Evolutionary conservation across 768 basidiomycete species (phyloP).

Genomic region (Dacryopinax primogenitus): DNA sequence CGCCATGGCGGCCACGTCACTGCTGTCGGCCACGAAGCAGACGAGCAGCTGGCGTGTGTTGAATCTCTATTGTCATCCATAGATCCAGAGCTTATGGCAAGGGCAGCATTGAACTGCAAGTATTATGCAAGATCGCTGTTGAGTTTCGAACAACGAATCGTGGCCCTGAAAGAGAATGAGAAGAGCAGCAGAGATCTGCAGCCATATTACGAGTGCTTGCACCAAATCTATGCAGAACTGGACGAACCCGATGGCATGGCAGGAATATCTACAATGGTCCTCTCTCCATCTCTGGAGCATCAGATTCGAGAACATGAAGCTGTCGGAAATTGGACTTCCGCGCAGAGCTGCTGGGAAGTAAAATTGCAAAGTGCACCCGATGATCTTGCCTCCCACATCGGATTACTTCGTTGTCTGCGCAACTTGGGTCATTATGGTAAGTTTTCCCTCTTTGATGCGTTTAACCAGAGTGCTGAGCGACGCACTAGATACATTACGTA

Average conservation of each 20-base stretch:
- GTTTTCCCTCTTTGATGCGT: slow-evolving; percentile 21
- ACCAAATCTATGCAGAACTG: slow-evolving; percentile 89
- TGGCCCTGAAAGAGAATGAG: slow-evolving; percentile 33
- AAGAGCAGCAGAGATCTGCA: slow-evolving; percentile 41
- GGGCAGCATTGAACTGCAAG: slow-evolving; percentile 87
- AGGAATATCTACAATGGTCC: slow-evolving; percentile 76
- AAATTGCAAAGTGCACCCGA: slow-evolving; percentile 80
- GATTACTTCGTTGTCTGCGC: slow-evolving; percentile 76
- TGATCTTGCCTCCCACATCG: slow-evolving; percentile 77
- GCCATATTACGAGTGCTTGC: slow-evolving; percentile 72
- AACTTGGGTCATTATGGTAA: slow-evolving; percentile 95
- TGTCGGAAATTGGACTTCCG: slow-evolving; percentile 92
- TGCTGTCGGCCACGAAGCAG: slow-evolving; percentile 25
- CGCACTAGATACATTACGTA: slow-evolving; percentile 73
- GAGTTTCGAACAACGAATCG: slow-evolving; percentile 81
- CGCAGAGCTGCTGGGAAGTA: slow-evolving; percentile 99
- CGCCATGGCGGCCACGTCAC: neutral
- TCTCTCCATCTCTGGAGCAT: slow-evolving; percentile 83
- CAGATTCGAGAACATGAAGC: slow-evolving; percentile 97
- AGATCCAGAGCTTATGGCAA: slow-evolving; percentile 76
- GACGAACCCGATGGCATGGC: slow-evolving; percentile 99
- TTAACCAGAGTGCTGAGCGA: neutral
- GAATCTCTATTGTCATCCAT: slow-evolving; percentile 76
- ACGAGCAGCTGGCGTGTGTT: slow-evolving; percentile 53
- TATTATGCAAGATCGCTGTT: slow-evolving; percentile 88